These are phyloP conservation scores for Periconia digitata DNA, from an alignment of 2,329 filamentous ascomycete species.

Conservation along the genomic window DNA sequence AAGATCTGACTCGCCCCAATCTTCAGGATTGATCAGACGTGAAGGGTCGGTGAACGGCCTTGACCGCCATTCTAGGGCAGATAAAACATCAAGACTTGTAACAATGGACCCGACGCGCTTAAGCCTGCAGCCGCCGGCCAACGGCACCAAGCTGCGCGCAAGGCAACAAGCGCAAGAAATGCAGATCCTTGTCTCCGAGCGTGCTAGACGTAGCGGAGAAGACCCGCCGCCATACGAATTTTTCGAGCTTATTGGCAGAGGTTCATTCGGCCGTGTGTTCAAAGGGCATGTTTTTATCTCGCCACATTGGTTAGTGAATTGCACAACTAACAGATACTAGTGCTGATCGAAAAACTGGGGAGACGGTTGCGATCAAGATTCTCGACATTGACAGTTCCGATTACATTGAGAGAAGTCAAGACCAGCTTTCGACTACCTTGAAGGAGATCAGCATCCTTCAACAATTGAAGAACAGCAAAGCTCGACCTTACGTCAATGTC, in stretches of 20 bases:
- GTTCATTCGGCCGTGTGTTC: conserved; percentile 73
- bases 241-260: conserved; percentile 73
- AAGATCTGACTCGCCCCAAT: conserved; percentile 3
- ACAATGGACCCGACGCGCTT: conserved; percentile 35
- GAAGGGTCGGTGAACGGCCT: conserved; percentile 1
- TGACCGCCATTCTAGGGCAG: background rate
- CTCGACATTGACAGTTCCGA: conserved; percentile 82
- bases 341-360: conserved; percentile 43
- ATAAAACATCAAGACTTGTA: conserved; percentile 2
- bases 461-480: conserved; percentile 71
- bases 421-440: conserved; percentile 55
- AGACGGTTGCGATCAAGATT: conserved; percentile 76
- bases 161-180: conserved; percentile 71
- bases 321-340: conserved; percentile 26
- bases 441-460: conserved; percentile 69
- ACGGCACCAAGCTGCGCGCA: conserved; percentile 59
- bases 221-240: conserved; percentile 68
- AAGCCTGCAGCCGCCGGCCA: conserved; percentile 27
- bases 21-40: conserved; percentile 7
- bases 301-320: background rate
- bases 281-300: conserved; percentile 54
- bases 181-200: conserved; percentile 65
- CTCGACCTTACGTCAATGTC: conserved; percentile 80
- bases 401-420: conserved; percentile 45
- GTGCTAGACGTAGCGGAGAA: conserved; percentile 61